Base-by-base conservation (phyloP, 306 rosid species). In the Dalbergia oliveri region DNA sequence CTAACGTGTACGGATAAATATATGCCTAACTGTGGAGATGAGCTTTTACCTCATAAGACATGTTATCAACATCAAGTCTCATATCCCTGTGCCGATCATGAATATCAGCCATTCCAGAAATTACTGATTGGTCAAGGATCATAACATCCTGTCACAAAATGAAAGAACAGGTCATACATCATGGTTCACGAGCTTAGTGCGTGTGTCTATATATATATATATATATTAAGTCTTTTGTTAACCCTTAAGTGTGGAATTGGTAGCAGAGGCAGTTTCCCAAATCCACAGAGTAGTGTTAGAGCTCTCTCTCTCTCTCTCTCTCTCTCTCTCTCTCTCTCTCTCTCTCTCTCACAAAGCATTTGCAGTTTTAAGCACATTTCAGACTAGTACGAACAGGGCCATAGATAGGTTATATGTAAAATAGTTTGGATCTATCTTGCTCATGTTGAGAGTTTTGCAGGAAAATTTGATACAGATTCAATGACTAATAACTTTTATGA, bases 31-130 rank as follows among this genome's bases (percentile, higher is more conserved):
- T 45, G 56, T 10, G 8, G 37, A 81, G 62, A 26, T 35, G 15
- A 47, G 71, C 23, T 21, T 72, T 41, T 89, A 96, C 99, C 98
- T 54, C 60, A 8, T 54, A 54, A n/a, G 60, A 54, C 99, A 96
- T 96, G 90, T 91, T 91, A 80, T 96, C 99, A 6, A 96, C 99
- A 80, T 96, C 99, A 2, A 96, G 97, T 68, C 99, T 89, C 99
- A 96, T 96, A 49, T 96, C 98, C 85, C 99, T 87, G 75, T 96
- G 98, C 19, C 92, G 87, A 45, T 96, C 99, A 16, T 91, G 97
- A 44, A 91, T 83, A 87, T 93, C 97, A 76, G 97, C 97, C 72
- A 96, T 83, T 81, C 97, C 98, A 64, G 90, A 84, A 60, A 93
- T 91, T 59, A 96, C 82, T 1, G 98, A 90, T 74, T 90, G 98